Evolutionary conservation across 495 filamentous ascomycete species (phyloP).

Genomic region (Achaetomiella virescens): DNA sequence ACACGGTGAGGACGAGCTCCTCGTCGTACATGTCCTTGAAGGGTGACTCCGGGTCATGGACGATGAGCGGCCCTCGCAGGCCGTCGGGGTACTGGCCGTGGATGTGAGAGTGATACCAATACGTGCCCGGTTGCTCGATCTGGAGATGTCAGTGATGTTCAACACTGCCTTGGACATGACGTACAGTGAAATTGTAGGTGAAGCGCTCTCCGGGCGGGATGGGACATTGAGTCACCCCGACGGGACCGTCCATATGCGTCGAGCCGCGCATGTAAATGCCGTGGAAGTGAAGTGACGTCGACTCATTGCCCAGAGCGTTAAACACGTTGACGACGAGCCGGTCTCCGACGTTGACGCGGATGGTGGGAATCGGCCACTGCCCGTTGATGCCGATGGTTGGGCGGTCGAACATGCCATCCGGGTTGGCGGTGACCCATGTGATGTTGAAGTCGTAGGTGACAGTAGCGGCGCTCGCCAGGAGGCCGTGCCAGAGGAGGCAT

Average conservation of each 20-base stretch:
- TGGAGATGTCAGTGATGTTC: slow-evolving; percentile 24
- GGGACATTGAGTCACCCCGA: slow-evolving; percentile 60
- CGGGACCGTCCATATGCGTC: slow-evolving; percentile 67
- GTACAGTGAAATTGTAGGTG: slow-evolving; percentile 72
- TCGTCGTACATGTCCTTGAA: slow-evolving; percentile 59
- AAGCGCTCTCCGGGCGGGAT: slow-evolving; percentile 58
- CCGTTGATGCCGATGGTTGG: slow-evolving; percentile 75
- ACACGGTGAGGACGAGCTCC: slow-evolving; percentile 58
- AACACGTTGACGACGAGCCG: slow-evolving; percentile 62
- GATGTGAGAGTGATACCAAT: slow-evolving; percentile 79
- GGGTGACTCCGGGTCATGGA: slow-evolving; percentile 60
- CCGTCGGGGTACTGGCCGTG: slow-evolving; percentile 70
- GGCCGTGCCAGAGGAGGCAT: slow-evolving; percentile 10
- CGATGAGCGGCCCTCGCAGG: slow-evolving; percentile 61
- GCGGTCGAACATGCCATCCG: slow-evolving; percentile 62
- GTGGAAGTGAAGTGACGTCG: slow-evolving; percentile 69
- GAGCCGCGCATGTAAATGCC: slow-evolving; percentile 68
- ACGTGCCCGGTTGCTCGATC: slow-evolving; percentile 64
- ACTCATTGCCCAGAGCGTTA: slow-evolving; percentile 66
- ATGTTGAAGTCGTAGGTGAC: slow-evolving; percentile 75
- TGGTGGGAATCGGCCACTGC: slow-evolving; percentile 67
- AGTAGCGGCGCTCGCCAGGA: slow-evolving; percentile 43
- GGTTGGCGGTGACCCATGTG: slow-evolving; percentile 73
- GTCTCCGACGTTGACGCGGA: slow-evolving; percentile 66
- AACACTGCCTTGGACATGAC: slow-evolving; percentile 6